phyloP scores from a whole-genome alignment of 345 rosid species.

The Acer yangbiense region DNA sequence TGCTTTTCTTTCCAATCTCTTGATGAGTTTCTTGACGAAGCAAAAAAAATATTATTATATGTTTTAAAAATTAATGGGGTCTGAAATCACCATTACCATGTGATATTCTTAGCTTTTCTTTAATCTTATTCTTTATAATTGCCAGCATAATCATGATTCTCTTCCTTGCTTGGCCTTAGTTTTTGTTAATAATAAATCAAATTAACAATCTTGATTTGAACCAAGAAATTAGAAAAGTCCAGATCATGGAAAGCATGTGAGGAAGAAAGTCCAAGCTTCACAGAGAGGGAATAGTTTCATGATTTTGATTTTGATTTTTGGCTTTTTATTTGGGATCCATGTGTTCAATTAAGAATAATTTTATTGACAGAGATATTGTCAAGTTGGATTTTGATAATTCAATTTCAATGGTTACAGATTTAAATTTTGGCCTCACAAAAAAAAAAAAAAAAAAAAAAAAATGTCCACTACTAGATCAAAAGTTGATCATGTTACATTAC shows the following conservation, averaged over 20 bases:
- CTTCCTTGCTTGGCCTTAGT: conserved; percentile 16
- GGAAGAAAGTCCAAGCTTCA: conserved; percentile 21
- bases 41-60: background rate
- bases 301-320: conserved; percentile 14
- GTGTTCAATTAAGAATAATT: conserved; percentile 22
- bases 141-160: conserved; percentile 34
- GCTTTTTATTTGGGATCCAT: conserved; percentile 9
- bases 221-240: conserved; percentile 32
- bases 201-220: conserved; percentile 18
- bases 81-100: conserved; percentile 30
- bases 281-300: conserved; percentile 13
- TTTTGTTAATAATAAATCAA: conserved; percentile 23
- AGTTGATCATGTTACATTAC: conserved; percentile 20
- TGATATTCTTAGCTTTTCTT: conserved; percentile 18
- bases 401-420: conserved; percentile 1
- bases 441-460: too few relatives aligned
- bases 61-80: conserved; percentile 7
- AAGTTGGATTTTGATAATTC: conserved; percentile 30
- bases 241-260: conserved; percentile 39
- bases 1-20: conserved; percentile 31
- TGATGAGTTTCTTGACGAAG: conserved; percentile 18
- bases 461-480: conserved; percentile 25
- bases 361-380: conserved; percentile 25
- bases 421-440: conserved; percentile 6
- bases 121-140: conserved; percentile 15